phyloP scores from a whole-genome alignment of 2,329 filamentous ascomycete genomes.

The Rutstroemia sp. region DNA sequence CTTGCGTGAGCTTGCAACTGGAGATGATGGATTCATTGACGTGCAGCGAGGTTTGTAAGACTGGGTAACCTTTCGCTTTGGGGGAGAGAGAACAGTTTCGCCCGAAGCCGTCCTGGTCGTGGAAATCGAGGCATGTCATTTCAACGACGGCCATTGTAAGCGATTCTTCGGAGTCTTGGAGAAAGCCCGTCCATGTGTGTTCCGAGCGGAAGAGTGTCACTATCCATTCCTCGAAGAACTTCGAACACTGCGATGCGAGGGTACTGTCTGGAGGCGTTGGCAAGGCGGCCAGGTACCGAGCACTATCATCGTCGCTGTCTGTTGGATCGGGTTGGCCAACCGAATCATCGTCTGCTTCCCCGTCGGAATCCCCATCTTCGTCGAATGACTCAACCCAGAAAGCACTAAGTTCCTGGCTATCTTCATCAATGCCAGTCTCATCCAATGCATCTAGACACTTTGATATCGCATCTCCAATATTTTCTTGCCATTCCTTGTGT shows the following conservation, averaged over 20 bases:
- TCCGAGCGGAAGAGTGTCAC: constrained; percentile 1
- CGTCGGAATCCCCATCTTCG: constrained; percentile 10
- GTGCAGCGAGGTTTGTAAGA: neutral
- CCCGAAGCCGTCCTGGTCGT: constrained; percentile 5
- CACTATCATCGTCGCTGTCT: neutral
- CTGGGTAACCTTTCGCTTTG: neutral
- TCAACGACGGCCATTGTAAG: constrained; percentile 11
- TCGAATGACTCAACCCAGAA: constrained; percentile 14
- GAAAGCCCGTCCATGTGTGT: constrained; percentile 11
- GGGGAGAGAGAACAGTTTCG: neutral
- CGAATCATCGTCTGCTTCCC: constrained; percentile 3
- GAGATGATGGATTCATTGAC: constrained; percentile 1
- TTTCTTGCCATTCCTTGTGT: constrained; percentile 1
- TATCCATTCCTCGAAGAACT: constrained; percentile 1
- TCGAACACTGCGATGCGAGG: neutral
- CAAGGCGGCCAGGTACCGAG: neutral
- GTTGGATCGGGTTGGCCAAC: neutral
- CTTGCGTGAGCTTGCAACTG: neutral
- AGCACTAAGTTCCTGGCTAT: constrained; percentile 12
- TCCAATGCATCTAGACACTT: constrained; percentile 11
- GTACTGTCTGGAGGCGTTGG: neutral
- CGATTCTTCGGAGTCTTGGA: constrained; percentile 11
- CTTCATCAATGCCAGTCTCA: constrained; percentile 9
- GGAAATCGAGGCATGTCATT: constrained; percentile 12
- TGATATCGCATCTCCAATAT: constrained; percentile 12